A percentile compares a stretch with the other conserved stretches of the same genome.
Conservation (phyloP, 2,329 filamentous ascomycete species). For the Plenodomus biglobosus region DNA sequence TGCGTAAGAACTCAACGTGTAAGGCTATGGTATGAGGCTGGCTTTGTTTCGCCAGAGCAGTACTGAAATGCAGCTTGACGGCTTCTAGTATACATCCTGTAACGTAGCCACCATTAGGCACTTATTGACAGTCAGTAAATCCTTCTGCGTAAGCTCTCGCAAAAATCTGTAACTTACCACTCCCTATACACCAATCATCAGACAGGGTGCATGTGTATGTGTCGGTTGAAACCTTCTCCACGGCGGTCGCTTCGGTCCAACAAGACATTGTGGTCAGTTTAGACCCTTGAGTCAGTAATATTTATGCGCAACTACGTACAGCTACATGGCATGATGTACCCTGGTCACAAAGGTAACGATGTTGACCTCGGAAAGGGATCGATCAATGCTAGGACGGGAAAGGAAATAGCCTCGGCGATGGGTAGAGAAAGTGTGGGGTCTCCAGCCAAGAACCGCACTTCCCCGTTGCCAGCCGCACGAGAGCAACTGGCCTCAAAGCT, state of each 20-base stretch:
- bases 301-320: neutral
- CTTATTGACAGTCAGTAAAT: conserved; percentile 43
- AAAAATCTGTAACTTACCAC: conserved; percentile 48
- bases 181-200: conserved; percentile 66
- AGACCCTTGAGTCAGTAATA: neutral
- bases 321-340: neutral
- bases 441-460: conserved; percentile 16
- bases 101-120: conserved; percentile 72
- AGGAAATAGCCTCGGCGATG: conserved; percentile 26
- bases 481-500: conserved; percentile 14
- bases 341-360: neutral
- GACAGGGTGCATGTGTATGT: conserved; percentile 60
- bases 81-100: conserved; percentile 64
- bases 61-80: conserved; percentile 60
- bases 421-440: conserved; percentile 15
- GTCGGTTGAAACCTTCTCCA: conserved; percentile 55
- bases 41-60: conserved; percentile 58
- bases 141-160: neutral
- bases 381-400: conserved; percentile 13
- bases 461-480: conserved; percentile 12
- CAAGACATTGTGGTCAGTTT: conserved; percentile 34
- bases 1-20: conserved; percentile 66
- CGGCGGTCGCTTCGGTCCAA: conserved; percentile 53
- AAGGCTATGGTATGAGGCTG: conserved; percentile 65
- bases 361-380: conserved; percentile 22